Evolutionary conservation across 306 rosid genomes (phyloP).

Genomic region (Sindora glabra): DNA sequence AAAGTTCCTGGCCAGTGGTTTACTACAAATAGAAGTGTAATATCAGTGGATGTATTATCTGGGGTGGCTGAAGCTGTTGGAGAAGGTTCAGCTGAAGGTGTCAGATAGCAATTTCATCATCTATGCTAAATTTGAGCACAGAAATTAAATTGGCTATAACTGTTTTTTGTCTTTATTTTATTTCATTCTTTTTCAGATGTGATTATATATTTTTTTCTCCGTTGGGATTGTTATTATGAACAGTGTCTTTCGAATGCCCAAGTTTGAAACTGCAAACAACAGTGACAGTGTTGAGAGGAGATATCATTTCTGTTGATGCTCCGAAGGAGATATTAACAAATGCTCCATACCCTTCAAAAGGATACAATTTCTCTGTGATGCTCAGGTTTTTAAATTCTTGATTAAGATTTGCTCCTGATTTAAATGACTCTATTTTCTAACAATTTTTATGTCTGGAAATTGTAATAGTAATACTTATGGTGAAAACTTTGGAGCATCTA

Average conservation of each 20-base stretch:
- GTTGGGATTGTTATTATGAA: slow-evolving; percentile 22
- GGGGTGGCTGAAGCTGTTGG: slow-evolving; percentile 74
- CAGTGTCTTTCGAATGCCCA: slow-evolving; percentile 65
- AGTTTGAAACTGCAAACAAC: slow-evolving; percentile 58
- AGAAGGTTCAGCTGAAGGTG: slow-evolving; percentile 86
- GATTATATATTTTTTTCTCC: background rate
- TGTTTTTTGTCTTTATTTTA: background rate
- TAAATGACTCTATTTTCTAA: slow-evolving; percentile 7
- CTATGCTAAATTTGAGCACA: background rate
- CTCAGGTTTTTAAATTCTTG: slow-evolving; percentile 57
- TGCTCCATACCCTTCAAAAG: slow-evolving; percentile 74
- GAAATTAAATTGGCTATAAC: slow-evolving; percentile 8
- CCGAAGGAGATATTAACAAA: slow-evolving; percentile 79
- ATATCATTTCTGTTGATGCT: slow-evolving; percentile 59
- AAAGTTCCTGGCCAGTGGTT: slow-evolving; percentile 71
- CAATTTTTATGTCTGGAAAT: slow-evolving; percentile 6
- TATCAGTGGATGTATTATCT: slow-evolving; percentile 47
- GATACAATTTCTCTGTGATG: slow-evolving; percentile 78
- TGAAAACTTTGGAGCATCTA: slow-evolving; percentile 32
- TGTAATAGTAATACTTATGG: slow-evolving; percentile 22
- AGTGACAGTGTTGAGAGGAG: slow-evolving; percentile 45
- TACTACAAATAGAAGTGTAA: slow-evolving; percentile 58
- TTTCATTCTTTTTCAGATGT: slow-evolving; percentile 13
- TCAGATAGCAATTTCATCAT: slow-evolving; percentile 4
- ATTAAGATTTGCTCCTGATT: slow-evolving; percentile 4